Conservation (phyloP, 2,329 filamentous ascomycete species). For the Didymella arachidicola region DNA sequence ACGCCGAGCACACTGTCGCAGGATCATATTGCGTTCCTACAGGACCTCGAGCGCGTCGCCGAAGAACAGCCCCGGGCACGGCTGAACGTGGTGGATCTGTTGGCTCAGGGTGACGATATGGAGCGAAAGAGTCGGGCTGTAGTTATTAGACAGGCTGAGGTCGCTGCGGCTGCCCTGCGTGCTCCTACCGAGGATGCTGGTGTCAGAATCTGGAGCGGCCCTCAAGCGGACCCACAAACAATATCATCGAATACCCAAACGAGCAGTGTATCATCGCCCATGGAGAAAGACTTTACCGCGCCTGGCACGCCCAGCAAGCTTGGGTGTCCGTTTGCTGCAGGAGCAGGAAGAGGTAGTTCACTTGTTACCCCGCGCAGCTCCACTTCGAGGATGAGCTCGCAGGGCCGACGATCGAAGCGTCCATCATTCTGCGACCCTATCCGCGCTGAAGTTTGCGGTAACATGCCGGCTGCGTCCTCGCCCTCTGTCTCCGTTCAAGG, state of each 20-base stretch:
- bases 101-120: constrained; percentile 46
- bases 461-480: constrained; percentile 52
- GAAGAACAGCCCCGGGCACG: constrained; percentile 37
- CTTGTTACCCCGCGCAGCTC: constrained; percentile 54
- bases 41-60: constrained; percentile 49
- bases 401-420: constrained; percentile 50
- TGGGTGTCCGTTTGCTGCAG: constrained; percentile 77
- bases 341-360: constrained; percentile 55
- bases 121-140: constrained; percentile 45
- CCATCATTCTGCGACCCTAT: constrained; percentile 55
- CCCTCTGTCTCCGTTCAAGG: constrained; percentile 56
- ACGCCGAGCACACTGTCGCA: constrained; percentile 49
- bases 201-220: constrained; percentile 54
- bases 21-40: constrained; percentile 51
- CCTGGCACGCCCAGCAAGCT: constrained; percentile 80
- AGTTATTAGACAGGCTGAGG: constrained; percentile 47
- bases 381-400: constrained; percentile 48
- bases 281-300: constrained; percentile 92
- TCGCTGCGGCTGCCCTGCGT: constrained; percentile 40
- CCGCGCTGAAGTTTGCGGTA: constrained; percentile 52
- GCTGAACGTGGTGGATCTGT: constrained; percentile 46
- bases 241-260: constrained; percentile 35
- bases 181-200: constrained; percentile 34
- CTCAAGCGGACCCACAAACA: constrained; percentile 42
- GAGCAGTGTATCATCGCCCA: constrained; percentile 51